Base-by-base conservation (phyloP, 257 asterid species). In the Capsicum pubescens region DNA sequence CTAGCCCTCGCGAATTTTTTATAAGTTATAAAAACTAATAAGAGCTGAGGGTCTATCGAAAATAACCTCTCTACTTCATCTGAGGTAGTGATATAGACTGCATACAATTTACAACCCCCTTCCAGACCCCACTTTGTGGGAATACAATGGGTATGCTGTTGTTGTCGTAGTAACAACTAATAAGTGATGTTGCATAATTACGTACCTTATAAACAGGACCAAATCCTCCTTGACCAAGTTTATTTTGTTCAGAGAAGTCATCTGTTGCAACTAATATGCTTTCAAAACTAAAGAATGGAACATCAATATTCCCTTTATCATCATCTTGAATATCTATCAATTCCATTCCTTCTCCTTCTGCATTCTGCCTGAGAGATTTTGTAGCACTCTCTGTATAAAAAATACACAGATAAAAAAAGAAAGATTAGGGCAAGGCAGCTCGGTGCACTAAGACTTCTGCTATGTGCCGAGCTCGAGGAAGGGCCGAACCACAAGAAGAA, bases 121-220 rank as follows among this genome's bases (percentile, higher is more conserved):
- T 26, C 32, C 32, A 26, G 32, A 26, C 32, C 32, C 32, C 32
- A 26, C 32, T 26, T 26, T 26, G 32, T 26, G 32, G 32, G 32
- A 26, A 26, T 26, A 26, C 32, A 26, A 26, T 26, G 32, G 32
- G 32, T 26, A 26, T 26, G 32, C 32, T 1, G 32, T 26, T 26
- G 32, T 26, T 26, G 32, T 26, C 32, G 32, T 26, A 26, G 32
- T 26, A 26, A 48, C 6, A 72, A n/a, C 15, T 13, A 1, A 4
- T 35, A 66, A 72, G 8, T 11, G 42, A 50, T 74, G 12, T 74
- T 48, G 21, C 8, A 32, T 44, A 46, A 39, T 39, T 3, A 39
- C 44, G 13, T 48, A 74, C 81, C 81, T 74, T 50, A 60, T 74
- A 74, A 50, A 74, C 81, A 74, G 81, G 80, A 50, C 81, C 81